Evolutionary conservation across 768 basidiomycete species (phyloP).

Genomic region (Xanthoconium stramineum): DNA sequence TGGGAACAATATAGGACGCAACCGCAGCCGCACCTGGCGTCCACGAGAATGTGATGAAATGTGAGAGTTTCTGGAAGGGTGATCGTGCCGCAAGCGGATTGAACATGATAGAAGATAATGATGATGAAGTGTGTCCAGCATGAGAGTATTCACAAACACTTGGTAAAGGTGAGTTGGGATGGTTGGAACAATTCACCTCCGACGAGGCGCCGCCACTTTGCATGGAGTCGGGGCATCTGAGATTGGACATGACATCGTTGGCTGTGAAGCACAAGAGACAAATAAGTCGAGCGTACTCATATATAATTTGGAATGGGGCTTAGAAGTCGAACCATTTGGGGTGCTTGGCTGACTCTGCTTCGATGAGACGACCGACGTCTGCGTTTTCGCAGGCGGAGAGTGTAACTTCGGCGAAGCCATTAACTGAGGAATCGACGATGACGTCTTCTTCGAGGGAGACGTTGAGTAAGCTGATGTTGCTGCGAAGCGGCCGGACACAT

Average conservation of each 20-base stretch:
- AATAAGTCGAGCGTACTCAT: constrained; percentile 63
- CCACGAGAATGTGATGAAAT: constrained; percentile 56
- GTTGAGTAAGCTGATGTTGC: constrained; percentile 28
- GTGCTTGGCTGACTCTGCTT: constrained; percentile 23
- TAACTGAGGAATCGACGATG: constrained; percentile 64
- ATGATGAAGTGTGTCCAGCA: constrained; percentile 34
- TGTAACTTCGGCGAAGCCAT: constrained; percentile 38
- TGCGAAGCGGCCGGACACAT: constrained; percentile 26
- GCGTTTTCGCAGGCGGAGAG: constrained; percentile 32
- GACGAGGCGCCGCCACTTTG: constrained; percentile 25
- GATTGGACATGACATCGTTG: constrained; percentile 26
- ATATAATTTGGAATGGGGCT: constrained; percentile 44
- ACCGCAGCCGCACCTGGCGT: constrained; percentile 38
- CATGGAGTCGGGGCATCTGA: constrained; percentile 39
- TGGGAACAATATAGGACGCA: constrained; percentile 24
- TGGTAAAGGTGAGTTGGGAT: constrained; percentile 11
- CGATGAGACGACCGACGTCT: constrained; percentile 34
- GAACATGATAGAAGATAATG: constrained; percentile 48
- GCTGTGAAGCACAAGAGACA: constrained; percentile 34
- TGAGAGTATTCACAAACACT: constrained; percentile 25
- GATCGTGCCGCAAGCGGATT: constrained; percentile 54
- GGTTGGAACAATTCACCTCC: constrained; percentile 30
- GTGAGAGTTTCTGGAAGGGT: constrained; percentile 59
- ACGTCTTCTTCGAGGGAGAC: constrained; percentile 52
- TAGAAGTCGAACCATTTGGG: constrained; percentile 62